Percentiles rank a stretch among this genome's conserved stretches.
phyloP scores from a whole-genome alignment of 352 stramenopile genomes.

The Phytopythium ostracodes region DNA sequence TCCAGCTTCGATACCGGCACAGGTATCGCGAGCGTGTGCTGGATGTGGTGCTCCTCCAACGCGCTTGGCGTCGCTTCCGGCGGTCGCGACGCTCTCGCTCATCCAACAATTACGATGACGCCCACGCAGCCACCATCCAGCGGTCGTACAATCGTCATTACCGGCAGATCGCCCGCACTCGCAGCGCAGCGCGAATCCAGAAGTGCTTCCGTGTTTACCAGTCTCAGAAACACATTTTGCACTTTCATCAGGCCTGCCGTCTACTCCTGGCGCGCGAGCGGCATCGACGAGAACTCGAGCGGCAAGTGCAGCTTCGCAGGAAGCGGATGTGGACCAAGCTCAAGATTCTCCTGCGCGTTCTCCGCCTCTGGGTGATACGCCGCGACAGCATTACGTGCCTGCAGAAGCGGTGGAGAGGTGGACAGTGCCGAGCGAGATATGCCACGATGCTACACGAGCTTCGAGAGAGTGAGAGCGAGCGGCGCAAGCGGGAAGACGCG shows the following conservation, averaged over 20 bases:
- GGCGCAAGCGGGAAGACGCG: constrained; percentile 18
- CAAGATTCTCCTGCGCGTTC: constrained; percentile 14
- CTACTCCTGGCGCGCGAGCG: constrained; percentile 22
- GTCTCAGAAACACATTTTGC: constrained; percentile 31
- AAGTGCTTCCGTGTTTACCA: constrained; percentile 37
- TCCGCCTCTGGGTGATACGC: constrained; percentile 8
- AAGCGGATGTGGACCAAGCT: constrained; percentile 19
- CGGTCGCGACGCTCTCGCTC: constrained; percentile 4
- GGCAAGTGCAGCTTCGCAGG: constrained; percentile 13
- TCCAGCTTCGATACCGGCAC: constrained; percentile 35
- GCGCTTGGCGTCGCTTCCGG: constrained; percentile 29
- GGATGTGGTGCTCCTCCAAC: constrained; percentile 27
- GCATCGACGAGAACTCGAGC: constrained; percentile 14
- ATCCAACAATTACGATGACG: constrained; percentile 16
- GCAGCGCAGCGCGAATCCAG: constrained; percentile 31
- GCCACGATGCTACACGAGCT: constrained; percentile 4
- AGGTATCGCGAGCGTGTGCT: constrained; percentile 24
- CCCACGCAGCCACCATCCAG: constrained; percentile 28
- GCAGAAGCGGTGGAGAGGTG: constrained; percentile 27
- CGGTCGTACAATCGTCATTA: constrained; percentile 27
- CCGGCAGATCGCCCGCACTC: constrained; percentile 5
- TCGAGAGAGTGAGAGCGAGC: constrained; percentile 5
- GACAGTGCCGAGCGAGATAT: constrained; percentile 12
- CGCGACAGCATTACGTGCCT: constrained; percentile 10
- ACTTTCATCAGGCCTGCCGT: constrained; percentile 27